Evolutionary conservation across 1,139 yeast genomes (phyloP), one percentile per base, ranked within the genome.

Genomic region (Pichia sp.): DNA sequence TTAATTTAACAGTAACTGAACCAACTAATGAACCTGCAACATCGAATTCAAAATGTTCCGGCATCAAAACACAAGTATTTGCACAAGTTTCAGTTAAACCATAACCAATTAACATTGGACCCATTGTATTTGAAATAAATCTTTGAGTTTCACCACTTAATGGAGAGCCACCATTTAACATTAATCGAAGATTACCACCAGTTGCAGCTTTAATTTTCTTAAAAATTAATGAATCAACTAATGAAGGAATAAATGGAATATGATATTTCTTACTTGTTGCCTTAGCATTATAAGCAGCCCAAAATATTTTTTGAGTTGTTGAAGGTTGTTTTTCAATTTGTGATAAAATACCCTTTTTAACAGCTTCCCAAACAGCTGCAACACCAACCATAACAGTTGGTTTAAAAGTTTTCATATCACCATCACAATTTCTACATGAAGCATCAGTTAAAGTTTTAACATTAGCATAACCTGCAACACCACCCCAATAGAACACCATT

Each of bases 301-400:
- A 94, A 67, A 92, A 94, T 42, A 92, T 61, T 66, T 79, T 86
- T 69, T 89, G 96, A 39, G 79, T 75, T 36, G 84, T 58, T 18
- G 79, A 60, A 11, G 96, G 86, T 61, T 76, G 76, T 59, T 79
- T 78, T 56, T 74, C 73, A 53, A 94, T 76, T 70, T 90, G 90
- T 48, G 79, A 78, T 55, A 87, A 59, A 52, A 92, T 86, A 50
- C 98, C 99, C 73, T 92, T 92, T 69, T 95, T 84, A 53, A 92
- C 88, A 33, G 85, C 78, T 73, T 92, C 99, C 96, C 97, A 94
- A 48, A 92, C 97, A 2, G 98, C 96, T 18, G 98, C 97, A 49
- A 94, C 98, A 66, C 96, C 98, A 56, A 89, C 96, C 96, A 92
- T 87, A 58, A 92, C 70, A 9, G 96, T 85, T 53, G 99, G 99